Conservation (phyloP, 257 asterid species). For the Jacaranda mimosifolia region DNA sequence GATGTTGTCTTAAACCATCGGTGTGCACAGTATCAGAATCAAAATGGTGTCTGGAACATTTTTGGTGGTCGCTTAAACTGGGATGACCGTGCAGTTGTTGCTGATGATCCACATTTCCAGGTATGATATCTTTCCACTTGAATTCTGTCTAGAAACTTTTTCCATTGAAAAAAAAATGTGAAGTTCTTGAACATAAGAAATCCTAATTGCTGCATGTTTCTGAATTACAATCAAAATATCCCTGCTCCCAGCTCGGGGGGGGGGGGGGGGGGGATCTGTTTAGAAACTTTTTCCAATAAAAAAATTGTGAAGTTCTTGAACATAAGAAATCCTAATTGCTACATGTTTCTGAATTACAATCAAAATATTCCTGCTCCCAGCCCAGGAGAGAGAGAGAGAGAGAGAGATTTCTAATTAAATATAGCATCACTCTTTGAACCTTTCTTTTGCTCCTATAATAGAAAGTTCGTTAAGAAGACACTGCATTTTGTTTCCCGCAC, state of each 20-base stretch:
- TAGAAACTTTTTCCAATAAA: neutral
- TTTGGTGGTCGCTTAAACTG: conserved; percentile 96
- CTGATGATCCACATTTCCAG: conserved; percentile 99
- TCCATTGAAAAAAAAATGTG: no score
- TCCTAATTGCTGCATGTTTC: conserved; percentile 5
- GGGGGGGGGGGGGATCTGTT: no score
- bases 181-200: neutral
- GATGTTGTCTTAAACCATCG: conserved; percentile 96
- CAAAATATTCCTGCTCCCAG: conserved; percentile 16
- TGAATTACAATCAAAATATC: neutral
- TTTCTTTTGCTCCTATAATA: neutral
- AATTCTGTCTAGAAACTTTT: conserved; percentile 9
- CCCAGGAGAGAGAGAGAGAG: conserved; percentile 18
- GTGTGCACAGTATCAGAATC: conserved; percentile 77
- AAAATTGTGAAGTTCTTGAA: neutral
- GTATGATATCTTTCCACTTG: conserved; percentile 45
- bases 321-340: conserved; percentile 9
- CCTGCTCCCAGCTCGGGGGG: conserved; percentile 22
- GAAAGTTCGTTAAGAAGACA: neutral
- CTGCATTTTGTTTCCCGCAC: neutral
- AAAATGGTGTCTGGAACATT: conserved; percentile 94
- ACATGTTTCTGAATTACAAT: neutral
- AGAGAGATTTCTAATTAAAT: conserved; percentile 4
- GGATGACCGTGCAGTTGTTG: conserved; percentile 97
- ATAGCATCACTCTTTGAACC: conserved; percentile 6